Evolutionary conservation across 352 stramenopile genomes (phyloP).

Genomic region (Blastocystis sp.): DNA sequence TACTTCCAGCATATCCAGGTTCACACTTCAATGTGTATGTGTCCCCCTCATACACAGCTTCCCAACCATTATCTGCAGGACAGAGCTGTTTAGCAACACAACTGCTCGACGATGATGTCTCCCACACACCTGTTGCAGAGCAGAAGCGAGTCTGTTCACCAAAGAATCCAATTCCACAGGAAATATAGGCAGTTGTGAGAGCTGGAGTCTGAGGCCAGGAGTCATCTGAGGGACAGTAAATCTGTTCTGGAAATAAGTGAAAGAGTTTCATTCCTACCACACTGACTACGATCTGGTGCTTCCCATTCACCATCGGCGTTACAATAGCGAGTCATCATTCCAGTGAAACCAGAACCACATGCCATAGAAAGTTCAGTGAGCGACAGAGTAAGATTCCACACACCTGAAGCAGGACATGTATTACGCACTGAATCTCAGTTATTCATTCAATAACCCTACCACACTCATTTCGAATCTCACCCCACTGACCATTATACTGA

Average conservation of each 20-base stretch:
- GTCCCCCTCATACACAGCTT: background rate
- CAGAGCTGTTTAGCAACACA: constrained; percentile 5
- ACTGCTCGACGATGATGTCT: background rate
- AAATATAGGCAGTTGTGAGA: background rate
- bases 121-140: constrained; percentile 18
- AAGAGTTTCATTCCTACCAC: background rate
- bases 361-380: constrained; percentile 23
- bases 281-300: background rate
- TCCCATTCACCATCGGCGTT: constrained; percentile 34
- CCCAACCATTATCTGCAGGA: background rate
- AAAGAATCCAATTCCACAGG: constrained; percentile 3
- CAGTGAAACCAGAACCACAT: constrained; percentile 37
- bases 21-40: background rate
- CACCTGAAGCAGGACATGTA: constrained; percentile 11
- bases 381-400: background rate
- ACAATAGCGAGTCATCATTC: constrained; percentile 38
- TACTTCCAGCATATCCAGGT: background rate
- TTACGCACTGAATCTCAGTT: constrained; percentile 8
- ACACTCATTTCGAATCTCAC: constrained; percentile 6
- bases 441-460: background rate
- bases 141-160: constrained; percentile 31
- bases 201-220: constrained; percentile 43
- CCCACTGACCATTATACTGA: constrained; percentile 34
- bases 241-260: background rate
- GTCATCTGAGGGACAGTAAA: background rate